phyloP scores from a whole-genome alignment of 202 grass and related monocot species.

The Schoenoplectus triqueter region DNA sequence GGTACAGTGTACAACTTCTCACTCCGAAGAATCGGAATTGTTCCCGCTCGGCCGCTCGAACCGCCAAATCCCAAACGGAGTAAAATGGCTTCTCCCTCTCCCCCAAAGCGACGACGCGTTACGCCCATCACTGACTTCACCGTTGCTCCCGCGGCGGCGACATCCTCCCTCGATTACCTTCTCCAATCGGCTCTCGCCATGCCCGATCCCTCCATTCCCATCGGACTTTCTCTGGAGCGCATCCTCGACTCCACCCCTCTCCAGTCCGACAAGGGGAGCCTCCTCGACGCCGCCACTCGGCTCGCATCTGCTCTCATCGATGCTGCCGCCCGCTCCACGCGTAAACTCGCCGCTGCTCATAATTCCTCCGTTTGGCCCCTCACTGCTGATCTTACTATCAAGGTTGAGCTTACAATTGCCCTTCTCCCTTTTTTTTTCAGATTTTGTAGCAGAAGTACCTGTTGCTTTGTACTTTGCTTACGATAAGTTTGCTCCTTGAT shows the following conservation, averaged over 20 bases:
- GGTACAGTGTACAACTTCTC: too few relatives aligned
- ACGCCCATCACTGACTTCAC: not conserved
- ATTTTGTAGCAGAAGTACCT: not conserved
- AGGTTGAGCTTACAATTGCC: not conserved
- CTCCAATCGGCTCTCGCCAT: not conserved
- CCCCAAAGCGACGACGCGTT: not conserved
- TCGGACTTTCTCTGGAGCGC: constrained; percentile 28
- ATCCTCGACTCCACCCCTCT: constrained; percentile 7
- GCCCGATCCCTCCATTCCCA: not conserved
- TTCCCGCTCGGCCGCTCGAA: too few relatives aligned
- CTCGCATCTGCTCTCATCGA: constrained; percentile 25
- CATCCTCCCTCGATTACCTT: not conserved
- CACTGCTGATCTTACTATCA: constrained; percentile 20
- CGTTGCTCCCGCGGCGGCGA: not conserved
- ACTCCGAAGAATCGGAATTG: too few relatives aligned
- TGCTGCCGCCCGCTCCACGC: not conserved
- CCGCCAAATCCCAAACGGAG: not conserved
- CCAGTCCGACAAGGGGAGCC: not conserved
- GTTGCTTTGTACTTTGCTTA: not conserved
- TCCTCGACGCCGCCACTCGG: not conserved
- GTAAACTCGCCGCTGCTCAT: constrained; percentile 25
- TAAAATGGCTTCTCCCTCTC: not conserved
- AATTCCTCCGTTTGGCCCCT: constrained; percentile 29
- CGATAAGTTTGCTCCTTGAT: not conserved
- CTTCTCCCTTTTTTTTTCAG: not conserved